Evolutionary conservation across 305 asterid species (phyloP), one percentile per base, ranked within the genome.

Genomic region (Coffea humblotiana): DNA sequence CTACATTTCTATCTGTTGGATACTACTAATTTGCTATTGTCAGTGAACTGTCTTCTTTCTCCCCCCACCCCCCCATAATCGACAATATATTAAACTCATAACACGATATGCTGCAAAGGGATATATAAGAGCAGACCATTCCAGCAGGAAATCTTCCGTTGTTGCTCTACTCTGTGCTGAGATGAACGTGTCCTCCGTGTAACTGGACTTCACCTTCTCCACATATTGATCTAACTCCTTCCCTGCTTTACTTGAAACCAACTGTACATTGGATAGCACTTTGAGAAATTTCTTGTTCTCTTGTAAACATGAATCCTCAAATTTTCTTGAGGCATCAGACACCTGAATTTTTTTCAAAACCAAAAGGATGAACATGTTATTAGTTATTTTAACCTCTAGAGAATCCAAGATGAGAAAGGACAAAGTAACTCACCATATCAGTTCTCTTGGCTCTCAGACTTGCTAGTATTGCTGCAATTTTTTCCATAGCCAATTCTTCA

Each of bases 401-500:
- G 23, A 19, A 21, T 51, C 60, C 45, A 48, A 54, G 21, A 77
- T 51, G 80, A 61, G 32, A 71, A 77, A 63, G 74, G 18, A 32
- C 43, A 64, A 29, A 79, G 23, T 25, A 52, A 82, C 91, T 87
- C 79, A 92, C 97, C 89, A 87, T 87, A 71, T 84, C 73, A 58
- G 88, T 86, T 85, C 87, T 90, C 76, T 83, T 90, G 79, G 89
- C 84, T 75, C 94, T 91, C 67, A 94, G 82, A 78, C 86, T 84
- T 66, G 90, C 86, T 77, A 94, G 83, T 83, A 94, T 89, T 63
- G 79, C 95, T 48, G 97, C 84, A 81, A 94, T 90, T 71, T 91
- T 88, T 67, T 85, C 91, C 87, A 88, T 85, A 29, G 98, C 95
- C 71, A 82, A 21, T 78, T 90, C 83, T 82, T 92, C 95, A 80